phyloP scores from a whole-genome alignment of 2,329 filamentous ascomycete genomes.

The Cladosporium phlei region DNA sequence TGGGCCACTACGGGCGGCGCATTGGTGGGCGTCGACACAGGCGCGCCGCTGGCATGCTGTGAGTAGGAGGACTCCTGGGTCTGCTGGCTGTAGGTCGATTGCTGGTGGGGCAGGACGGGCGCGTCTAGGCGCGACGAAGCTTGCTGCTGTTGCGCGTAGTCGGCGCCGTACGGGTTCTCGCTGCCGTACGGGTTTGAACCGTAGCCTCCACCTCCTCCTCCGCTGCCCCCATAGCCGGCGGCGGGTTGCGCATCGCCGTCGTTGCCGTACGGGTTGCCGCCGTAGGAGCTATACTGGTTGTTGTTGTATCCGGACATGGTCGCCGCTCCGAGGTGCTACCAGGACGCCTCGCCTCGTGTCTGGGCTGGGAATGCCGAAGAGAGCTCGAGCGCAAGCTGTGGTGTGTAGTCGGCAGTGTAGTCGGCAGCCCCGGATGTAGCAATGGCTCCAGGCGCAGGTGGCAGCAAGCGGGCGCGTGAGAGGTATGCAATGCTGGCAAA shows the following conservation, averaged over 20 bases:
- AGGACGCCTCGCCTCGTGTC: background rate
- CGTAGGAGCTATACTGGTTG: constrained; percentile 54
- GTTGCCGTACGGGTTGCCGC: constrained; percentile 63
- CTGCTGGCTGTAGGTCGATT: constrained; percentile 28
- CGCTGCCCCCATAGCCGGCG: constrained; percentile 7
- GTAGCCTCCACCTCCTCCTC: constrained; percentile 17
- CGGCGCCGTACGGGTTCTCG: constrained; percentile 37
- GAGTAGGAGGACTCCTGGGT: constrained; percentile 13
- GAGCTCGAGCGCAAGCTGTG: constrained; percentile 13
- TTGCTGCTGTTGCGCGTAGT: constrained; percentile 17
- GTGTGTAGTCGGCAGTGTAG: background rate
- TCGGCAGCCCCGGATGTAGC: constrained; percentile 1
- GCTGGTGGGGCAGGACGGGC: constrained; percentile 33
- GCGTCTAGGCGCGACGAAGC: constrained; percentile 19
- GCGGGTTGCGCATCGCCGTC: constrained; percentile 51
- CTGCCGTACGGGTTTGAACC: constrained; percentile 32
- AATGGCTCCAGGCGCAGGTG: no score
- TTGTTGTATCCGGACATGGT: constrained; percentile 52
- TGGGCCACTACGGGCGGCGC: constrained; percentile 44
- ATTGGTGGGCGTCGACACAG: constrained; percentile 35
- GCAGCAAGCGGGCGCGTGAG: no score
- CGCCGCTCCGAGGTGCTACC: constrained; percentile 7
- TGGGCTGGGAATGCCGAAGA: background rate
- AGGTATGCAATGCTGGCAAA: no score
- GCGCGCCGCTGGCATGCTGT: constrained; percentile 18